Base-by-base conservation (phyloP, 2,329 filamentous ascomycete species). In the Furcasterigmium sp. region DNA sequence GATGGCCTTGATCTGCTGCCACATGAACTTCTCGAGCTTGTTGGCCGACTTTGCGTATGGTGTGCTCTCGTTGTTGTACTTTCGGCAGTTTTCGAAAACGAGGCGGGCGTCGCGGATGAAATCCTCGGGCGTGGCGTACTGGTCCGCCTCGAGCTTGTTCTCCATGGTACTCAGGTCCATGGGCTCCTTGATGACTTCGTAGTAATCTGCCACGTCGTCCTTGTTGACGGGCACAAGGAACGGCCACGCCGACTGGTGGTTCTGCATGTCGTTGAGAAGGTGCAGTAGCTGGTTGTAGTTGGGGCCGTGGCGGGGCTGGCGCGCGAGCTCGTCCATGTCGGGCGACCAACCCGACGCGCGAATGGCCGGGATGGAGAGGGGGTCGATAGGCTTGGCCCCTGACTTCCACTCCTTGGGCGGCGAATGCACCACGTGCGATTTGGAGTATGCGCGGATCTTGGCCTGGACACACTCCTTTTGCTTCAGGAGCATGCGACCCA, bases 131-230 rank as follows among this genome's bases (percentile, higher is more conserved):
- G 82, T 90, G 14, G 82, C 79, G 60, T 98, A 98, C 57, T 91
- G 80, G 65, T 97, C 93, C 30, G 89, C 88, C 58, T 97, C 91
- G 50, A 96, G 84, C 65, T 95, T 95, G 53, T 81, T 82, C 65
- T 97, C 93, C 91, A 98, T 97, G 17, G 91, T 96, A 38, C 80
- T 84, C 38, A 96, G 73, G 60, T 96, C 93, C 93, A 98, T 98
- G 28, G 93, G 93, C 62, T 95, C 87, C 60, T 91, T 91, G 71
- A 98, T 98, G 48, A 97, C 91, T 46, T 95, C 89, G 70, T 97
- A 97, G 68, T 98, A 98, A 63, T 98, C 93, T n/a, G 89, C 83
- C 0, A 98, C 93, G 53, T 97, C 93, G 56, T 98, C 93, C 52
- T 85, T 84, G 61, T 94, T 96, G 52, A 98, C 93, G 1, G 93